Evolutionary conservation across 169 alveolate genomes (phyloP), one percentile per base, ranked within the genome.

Genomic region (Condylostoma magnum): DNA sequence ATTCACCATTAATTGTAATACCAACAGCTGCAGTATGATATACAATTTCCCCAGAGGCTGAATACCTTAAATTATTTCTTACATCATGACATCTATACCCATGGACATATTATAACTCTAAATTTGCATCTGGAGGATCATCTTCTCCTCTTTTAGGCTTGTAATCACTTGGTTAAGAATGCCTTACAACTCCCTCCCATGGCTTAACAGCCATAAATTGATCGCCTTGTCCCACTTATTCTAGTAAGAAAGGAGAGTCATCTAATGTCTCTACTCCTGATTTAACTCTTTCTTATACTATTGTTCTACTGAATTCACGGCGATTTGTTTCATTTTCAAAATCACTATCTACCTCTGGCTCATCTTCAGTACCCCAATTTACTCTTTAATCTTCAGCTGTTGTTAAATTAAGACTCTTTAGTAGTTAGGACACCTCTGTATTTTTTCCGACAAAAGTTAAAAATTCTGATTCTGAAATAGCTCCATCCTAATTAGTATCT

Each of bases 21-120:
- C 95, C 94, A 2, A 92, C 88, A 18, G 90, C 94, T 25, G 95
- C 95, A 20, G 94, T 81, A 77, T 89, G 94, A 76, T 89, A 92
- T 27, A 87, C 90, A 27, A 92, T 57, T 4, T 89, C 82, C 8
- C 80, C 90, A 28, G 25, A 27, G 12, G 41, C 43, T 12, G 58
- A 8, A 57, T 77, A 80, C 54, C 91, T 69, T 52, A 92, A 76
- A 77, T 92, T 92, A 74, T 92, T 92, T 69, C 96, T 74, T 2
- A 91, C 87, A 80, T 92, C 96, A 69, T 92, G 96, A 53, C 96
- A 92, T 56, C 96, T 65, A 75, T 89, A 89, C 2, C 97, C 97
- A 80, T 89, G 89, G 2, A 92, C 80, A 82, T 87, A 87, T 56
- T 92, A 94, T 41, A 91, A 60, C 25, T 88, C 87, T 55, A 89